Percentiles rank a stretch among this genome's conserved stretches.
phyloP scores from a whole-genome alignment of 176 grass and related monocot genomes.

The Cenchrus fungigraminus region DNA sequence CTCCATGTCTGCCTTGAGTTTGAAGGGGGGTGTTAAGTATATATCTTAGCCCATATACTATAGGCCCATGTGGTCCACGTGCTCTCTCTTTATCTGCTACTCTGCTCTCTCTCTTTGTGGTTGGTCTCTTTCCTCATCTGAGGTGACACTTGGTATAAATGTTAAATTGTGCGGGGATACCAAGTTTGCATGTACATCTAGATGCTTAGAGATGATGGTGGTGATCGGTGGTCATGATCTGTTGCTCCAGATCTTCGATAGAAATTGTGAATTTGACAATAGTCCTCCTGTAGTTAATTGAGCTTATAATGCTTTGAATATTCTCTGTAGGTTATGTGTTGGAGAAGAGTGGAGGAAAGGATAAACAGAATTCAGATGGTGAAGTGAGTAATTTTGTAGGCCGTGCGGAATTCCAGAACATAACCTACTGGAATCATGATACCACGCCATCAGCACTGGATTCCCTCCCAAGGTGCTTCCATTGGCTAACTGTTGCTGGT shows the following conservation, averaged over 20 bases:
- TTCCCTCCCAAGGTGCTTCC: constrained; percentile 76
- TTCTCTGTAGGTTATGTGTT: constrained; percentile 72
- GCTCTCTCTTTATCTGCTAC: no score
- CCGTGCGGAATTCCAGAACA: constrained; percentile 67
- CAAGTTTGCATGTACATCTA: background rate
- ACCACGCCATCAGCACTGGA: constrained; percentile 74
- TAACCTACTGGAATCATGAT: constrained; percentile 98
- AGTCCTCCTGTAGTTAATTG: background rate
- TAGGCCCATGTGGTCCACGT: no score
- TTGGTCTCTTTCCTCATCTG: no score
- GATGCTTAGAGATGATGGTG: constrained; percentile 3
- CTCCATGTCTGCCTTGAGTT: no score
- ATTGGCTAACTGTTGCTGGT: constrained; percentile 83
- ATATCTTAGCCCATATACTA: no score
- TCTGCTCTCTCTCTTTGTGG: no score
- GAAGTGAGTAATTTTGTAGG: constrained; percentile 65
- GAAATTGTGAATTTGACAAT: background rate
- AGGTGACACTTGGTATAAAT: background rate
- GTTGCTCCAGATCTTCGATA: constrained; percentile 1
- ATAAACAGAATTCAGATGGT: constrained; percentile 37
- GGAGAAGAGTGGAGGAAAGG: constrained; percentile 58
- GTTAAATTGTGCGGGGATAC: background rate
- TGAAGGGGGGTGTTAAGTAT: no score
- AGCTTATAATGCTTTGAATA: constrained; percentile 33
- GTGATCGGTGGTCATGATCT: background rate